Evolutionary conservation across 2,329 filamentous ascomycete species (phyloP), one percentile per base, ranked within the genome.

Genomic region (Paracoccidioides lutzii): DNA sequence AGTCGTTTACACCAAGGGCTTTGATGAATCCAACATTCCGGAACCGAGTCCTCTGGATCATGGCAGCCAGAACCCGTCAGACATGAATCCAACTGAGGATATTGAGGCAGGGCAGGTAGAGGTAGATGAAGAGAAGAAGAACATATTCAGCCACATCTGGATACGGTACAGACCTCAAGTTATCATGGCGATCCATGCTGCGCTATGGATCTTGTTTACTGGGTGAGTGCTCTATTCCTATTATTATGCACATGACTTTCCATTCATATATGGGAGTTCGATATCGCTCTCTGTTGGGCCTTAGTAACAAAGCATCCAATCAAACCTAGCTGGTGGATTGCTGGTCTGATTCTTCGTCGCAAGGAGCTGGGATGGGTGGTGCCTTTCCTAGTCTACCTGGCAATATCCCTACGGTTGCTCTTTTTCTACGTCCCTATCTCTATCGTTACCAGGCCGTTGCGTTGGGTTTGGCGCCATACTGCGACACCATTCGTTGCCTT

Each of bases 301-400:
- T 7, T 15, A 6, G 6, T 42, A 22, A 15, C 8, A 4, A 41
- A 55, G 37, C 33, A 49, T 35, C 52, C 22, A 53, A 14, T 14
- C 32, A 44, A 40, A 45, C 38, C 7, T 38, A 78, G 78, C 64
- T 90, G 87, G 87, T 90, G 85, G 85, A 84, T 90, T 60, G 83
- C 85, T 5, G 81, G 83, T 55, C 73, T 91, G 50, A 76, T 90
- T 57, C 75, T 88, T 54, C 88, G 91, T 68, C 81, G 81, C 57
- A 62, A 84, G 57, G 82, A 89, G 65, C 77, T 79, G 71, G 88
- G 88, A 65, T 95, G 89, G 89, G 71, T 94, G 56, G 81, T 90
- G 52, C 89, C 90, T 0, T 93, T 94, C 71, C 76, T 95, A 52
- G 67, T 95, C 49, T 95, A 85, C 76, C 80, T 95, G 48, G 78